These are phyloP conservation scores for Simmondsia chinensis DNA, from an alignment of 148 eudicot species.

Conservation along the genomic window DNA sequence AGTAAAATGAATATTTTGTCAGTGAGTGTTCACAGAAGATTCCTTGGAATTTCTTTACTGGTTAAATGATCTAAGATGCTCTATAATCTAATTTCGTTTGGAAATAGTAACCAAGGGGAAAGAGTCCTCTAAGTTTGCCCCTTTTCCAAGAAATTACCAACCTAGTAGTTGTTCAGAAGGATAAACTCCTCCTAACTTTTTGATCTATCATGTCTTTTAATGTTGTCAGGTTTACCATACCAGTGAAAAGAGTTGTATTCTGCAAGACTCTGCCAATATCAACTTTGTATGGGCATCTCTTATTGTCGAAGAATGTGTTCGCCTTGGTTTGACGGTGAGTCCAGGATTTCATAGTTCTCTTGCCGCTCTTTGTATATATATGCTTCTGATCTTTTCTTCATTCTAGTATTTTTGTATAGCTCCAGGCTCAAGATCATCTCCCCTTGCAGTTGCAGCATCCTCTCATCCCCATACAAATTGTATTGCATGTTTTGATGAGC, in stretches of 20 bases:
- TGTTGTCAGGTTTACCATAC: constrained; percentile 25
- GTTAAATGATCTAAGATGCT: too few relatives aligned
- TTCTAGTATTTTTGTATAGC: constrained; percentile 94
- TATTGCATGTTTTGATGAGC: constrained; percentile 81
- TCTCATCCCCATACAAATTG: constrained; percentile 70
- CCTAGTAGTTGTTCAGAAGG: constrained; percentile 1
- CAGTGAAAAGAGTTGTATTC: constrained; percentile 15
- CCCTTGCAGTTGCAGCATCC: constrained; percentile 89
- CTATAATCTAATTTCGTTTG: too few relatives aligned
- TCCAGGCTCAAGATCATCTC: constrained; percentile 98
- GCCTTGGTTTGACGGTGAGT: constrained; percentile 96
- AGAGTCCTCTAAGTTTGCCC: too few relatives aligned
- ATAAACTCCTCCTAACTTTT: constrained; percentile 1
- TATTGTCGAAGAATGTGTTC: constrained; percentile 84
- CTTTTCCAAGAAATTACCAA: too few relatives aligned
- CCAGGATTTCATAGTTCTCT: constrained; percentile 1
- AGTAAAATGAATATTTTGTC: too few relatives aligned
- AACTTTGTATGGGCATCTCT: constrained; percentile 89
- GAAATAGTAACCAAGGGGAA: too few relatives aligned
- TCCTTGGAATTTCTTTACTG: too few relatives aligned
- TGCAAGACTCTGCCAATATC: constrained; percentile 57
- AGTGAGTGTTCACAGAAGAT: too few relatives aligned
- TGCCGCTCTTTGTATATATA: constrained; percentile 3
- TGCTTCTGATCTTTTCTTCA: constrained; percentile 32
- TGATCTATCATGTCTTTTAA: constrained; percentile 10